Evolutionary conservation across 495 filamentous ascomycete genomes (phyloP).

Genomic region (Aspergillus sclerotioniger): DNA sequence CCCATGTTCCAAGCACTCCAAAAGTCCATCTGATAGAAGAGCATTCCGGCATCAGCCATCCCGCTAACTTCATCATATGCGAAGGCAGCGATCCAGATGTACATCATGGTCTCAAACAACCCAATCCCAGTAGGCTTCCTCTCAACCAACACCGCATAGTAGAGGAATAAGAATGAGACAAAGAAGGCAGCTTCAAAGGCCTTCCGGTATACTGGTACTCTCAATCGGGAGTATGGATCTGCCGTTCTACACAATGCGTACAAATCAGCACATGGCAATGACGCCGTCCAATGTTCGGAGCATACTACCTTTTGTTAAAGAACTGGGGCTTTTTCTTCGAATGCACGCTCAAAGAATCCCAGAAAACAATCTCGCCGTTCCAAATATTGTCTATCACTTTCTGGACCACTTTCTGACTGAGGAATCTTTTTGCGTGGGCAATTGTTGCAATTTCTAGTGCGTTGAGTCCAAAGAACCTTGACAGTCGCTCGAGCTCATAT

Average conservation of each 20-base stretch:
- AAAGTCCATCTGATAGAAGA: slow-evolving; percentile 84
- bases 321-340: slow-evolving; percentile 77
- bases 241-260: slow-evolving; percentile 46
- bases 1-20: slow-evolving; percentile 89
- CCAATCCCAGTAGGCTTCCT: slow-evolving; percentile 49
- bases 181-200: slow-evolving; percentile 88
- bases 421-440: slow-evolving; percentile 85
- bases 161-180: slow-evolving; percentile 72
- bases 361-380: slow-evolving; percentile 90
- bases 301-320: slow-evolving; percentile 63
- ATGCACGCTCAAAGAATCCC: slow-evolving; percentile 75
- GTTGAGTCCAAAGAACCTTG: slow-evolving; percentile 73
- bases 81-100: slow-evolving; percentile 78
- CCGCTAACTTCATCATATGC: slow-evolving; percentile 83
- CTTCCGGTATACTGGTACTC: slow-evolving; percentile 91
- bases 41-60: slow-evolving; percentile 73
- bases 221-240: slow-evolving; percentile 79
- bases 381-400: slow-evolving; percentile 86
- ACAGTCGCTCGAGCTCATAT: slow-evolving; percentile 55
- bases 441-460: slow-evolving; percentile 88
- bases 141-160: slow-evolving; percentile 79
- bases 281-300: not conserved
- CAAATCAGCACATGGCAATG: not conserved
- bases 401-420: slow-evolving; percentile 82
- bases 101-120: slow-evolving; percentile 51